These are phyloP conservation scores for Tetrapisispora taiwanensis DNA, from an alignment of 805 yeast species.

Conservation along the genomic window DNA sequence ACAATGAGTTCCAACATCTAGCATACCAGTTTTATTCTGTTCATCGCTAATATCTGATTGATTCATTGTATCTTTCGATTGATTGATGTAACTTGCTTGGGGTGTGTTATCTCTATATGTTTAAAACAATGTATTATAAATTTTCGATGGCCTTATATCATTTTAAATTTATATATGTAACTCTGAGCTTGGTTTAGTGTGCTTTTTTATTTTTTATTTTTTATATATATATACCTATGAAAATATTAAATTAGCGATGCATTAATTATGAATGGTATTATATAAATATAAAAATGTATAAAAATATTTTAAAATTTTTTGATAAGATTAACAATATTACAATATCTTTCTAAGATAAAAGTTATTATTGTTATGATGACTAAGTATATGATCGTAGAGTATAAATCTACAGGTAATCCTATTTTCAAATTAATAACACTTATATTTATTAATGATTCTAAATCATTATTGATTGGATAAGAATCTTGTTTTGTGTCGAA, in stretches of 20 bases:
- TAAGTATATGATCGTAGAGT: slow-evolving; percentile 1
- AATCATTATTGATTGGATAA: slow-evolving; percentile 11
- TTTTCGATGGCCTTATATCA: background rate
- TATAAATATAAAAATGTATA: no score
- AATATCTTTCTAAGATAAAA: background rate
- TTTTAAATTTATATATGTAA: no score
- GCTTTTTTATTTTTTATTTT: no score
- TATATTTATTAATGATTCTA: slow-evolving; percentile 14
- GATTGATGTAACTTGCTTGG: no score
- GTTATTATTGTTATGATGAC: background rate
- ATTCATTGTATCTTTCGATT: no score
- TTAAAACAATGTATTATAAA: no score
- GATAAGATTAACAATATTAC: background rate
- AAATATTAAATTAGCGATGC: no score
- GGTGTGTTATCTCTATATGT: no score
- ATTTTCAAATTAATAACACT: slow-evolving; percentile 13
- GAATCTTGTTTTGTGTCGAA: slow-evolving; percentile 11
- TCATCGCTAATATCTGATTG: background rate
- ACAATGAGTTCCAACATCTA: slow-evolving; percentile 31
- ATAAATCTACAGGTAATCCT: slow-evolving; percentile 21
- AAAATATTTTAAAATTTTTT: no score
- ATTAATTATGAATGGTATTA: no score
- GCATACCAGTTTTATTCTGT: slow-evolving; percentile 16
- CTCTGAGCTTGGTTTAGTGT: no score
- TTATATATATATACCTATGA: no score